Conservation (phyloP, 345 rosid genomes). For the Salix exigua region DNA sequence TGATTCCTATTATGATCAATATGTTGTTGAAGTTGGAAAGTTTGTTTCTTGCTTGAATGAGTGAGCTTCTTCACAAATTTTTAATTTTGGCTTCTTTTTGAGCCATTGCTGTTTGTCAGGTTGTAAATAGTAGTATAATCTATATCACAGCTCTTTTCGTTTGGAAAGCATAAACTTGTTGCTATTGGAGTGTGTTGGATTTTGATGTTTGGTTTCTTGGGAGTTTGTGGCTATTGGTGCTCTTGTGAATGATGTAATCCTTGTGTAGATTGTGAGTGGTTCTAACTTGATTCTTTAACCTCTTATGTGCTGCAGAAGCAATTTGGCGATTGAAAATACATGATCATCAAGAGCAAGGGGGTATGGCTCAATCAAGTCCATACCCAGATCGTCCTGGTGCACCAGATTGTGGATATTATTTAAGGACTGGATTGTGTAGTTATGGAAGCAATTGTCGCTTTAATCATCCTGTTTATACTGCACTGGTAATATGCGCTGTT, state of each 20-base stretch:
- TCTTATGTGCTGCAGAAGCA: slow-evolving; percentile 36
- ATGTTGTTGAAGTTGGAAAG: neutral
- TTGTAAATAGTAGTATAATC: neutral
- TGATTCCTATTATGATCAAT: neutral
- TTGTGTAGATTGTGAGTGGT: neutral
- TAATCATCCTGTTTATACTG: slow-evolving; percentile 61
- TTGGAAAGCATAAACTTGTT: slow-evolving; percentile 7
- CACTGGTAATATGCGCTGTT: slow-evolving; percentile 37
- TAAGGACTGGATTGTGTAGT: slow-evolving; percentile 67
- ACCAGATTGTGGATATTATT: slow-evolving; percentile 57
- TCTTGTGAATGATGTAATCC: neutral
- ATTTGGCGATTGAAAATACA: slow-evolving; percentile 49
- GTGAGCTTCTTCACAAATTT: neutral
- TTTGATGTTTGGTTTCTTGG: neutral
- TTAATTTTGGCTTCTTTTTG: neutral
- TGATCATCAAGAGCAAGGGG: slow-evolving; percentile 41
- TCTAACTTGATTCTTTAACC: neutral
- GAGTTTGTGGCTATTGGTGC: slow-evolving; percentile 8
- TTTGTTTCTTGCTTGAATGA: neutral
- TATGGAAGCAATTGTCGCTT: slow-evolving; percentile 68
- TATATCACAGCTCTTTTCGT: neutral
- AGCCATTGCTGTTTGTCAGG: neutral
- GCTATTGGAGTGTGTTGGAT: neutral
- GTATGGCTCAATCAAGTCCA: slow-evolving; percentile 37
- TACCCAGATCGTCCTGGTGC: slow-evolving; percentile 80